These are phyloP conservation scores for Daldinia concentrica DNA, from an alignment of 495 filamentous ascomycete species.

Conservation along the genomic window DNA sequence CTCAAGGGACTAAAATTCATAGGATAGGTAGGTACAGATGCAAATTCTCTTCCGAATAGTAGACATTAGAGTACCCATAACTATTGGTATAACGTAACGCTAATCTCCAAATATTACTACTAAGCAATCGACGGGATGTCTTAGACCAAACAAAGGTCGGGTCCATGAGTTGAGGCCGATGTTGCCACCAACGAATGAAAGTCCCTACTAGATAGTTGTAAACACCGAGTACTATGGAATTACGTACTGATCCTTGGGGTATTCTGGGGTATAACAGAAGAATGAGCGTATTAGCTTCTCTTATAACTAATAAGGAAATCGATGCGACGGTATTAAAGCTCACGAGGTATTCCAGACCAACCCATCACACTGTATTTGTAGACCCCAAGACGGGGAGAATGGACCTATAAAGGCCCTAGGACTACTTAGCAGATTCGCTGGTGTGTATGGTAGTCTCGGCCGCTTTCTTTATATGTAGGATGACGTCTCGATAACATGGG, in stretches of 20 bases:
- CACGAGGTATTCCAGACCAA: slow-evolving; percentile 26
- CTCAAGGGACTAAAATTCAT: background rate
- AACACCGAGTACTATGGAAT: background rate
- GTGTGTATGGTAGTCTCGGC: slow-evolving; percentile 30
- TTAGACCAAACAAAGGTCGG: slow-evolving; percentile 7
- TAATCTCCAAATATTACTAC: background rate
- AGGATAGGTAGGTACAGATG: background rate
- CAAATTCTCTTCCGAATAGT: background rate
- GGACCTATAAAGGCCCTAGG: background rate
- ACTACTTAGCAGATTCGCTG: slow-evolving; percentile 11
- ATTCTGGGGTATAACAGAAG: background rate
- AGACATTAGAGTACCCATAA: background rate
- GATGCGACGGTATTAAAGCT: slow-evolving; percentile 11
- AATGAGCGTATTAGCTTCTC: background rate
- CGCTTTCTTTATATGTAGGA: slow-evolving; percentile 26
- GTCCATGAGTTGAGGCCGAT: background rate
- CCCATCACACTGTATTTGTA: slow-evolving; percentile 15
- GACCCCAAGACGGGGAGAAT: slow-evolving; percentile 2
- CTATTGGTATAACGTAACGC: background rate
- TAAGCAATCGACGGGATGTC: background rate
- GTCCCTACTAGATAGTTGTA: background rate
- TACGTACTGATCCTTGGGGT: background rate
- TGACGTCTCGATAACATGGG: slow-evolving; percentile 34
- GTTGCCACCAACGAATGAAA: background rate
- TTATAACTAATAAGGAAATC: slow-evolving; percentile 7